Conservation (phyloP, 2,329 filamentous ascomycete species). For the Cryphonectria japonica region DNA sequence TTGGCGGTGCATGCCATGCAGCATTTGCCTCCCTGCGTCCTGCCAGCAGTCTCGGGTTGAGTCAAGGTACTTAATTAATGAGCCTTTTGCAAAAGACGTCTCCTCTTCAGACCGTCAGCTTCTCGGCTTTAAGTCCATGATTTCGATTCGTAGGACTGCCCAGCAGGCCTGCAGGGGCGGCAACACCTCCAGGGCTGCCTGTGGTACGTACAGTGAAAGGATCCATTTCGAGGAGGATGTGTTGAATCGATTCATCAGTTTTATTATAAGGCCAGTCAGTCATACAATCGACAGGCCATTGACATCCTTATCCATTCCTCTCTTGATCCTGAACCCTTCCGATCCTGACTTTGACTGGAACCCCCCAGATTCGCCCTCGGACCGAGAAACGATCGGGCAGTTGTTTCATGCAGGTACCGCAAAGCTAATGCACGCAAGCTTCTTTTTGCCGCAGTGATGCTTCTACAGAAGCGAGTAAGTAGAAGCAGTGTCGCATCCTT, state of each 20-base stretch:
- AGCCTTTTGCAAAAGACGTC: neutral
- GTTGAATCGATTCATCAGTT: neutral
- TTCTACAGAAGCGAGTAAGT: slow-evolving; percentile 1
- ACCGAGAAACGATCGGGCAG: slow-evolving; percentile 2
- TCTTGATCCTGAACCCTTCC: too few relatives aligned
- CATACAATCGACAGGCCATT: too few relatives aligned
- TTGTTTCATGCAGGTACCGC: slow-evolving; percentile 8
- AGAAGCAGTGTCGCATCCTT: neutral
- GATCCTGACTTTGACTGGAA: neutral
- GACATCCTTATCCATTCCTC: neutral
- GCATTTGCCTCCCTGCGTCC: neutral
- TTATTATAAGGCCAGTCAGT: too few relatives aligned
- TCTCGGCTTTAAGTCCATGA: neutral
- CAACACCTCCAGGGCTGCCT: neutral
- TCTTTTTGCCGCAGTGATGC: neutral
- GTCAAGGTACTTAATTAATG: neutral
- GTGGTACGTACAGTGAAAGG: neutral
- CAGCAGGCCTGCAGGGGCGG: neutral
- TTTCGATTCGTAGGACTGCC: neutral
- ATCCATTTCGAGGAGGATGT: neutral
- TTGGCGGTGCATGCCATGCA: neutral
- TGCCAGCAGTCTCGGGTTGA: neutral
- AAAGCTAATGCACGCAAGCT: slow-evolving; percentile 10
- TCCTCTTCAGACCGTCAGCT: neutral
- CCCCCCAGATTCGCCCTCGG: neutral